These are phyloP conservation scores for Corymbia maculata DNA, from an alignment of 345 rosid genomes.

Conservation along the genomic window DNA sequence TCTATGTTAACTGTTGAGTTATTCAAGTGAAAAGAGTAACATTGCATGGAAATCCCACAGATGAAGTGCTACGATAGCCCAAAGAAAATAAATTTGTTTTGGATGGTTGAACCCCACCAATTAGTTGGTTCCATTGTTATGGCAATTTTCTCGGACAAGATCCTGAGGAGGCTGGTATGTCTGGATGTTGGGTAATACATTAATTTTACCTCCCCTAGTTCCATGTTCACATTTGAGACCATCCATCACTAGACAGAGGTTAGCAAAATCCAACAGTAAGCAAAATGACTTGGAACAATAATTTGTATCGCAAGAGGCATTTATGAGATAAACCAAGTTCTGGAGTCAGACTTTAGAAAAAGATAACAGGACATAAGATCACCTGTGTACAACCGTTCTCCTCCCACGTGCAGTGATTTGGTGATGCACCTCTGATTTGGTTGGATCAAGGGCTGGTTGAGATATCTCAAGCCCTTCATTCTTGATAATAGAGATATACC, in stretches of 20 bases:
- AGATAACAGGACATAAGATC: not conserved
- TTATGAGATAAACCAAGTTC: not conserved
- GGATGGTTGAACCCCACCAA: not conserved
- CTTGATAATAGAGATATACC: slow-evolving; percentile 43
- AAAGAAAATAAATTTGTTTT: not conserved
- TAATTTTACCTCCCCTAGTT: not conserved
- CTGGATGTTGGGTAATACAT: not conserved
- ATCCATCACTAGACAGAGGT: not conserved
- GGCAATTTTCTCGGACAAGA: not conserved
- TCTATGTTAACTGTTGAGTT: not conserved
- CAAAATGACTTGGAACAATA: not conserved
- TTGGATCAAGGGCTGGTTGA: slow-evolving; percentile 54
- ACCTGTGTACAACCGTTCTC: slow-evolving; percentile 58
- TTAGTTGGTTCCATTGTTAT: not conserved
- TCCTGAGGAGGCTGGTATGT: not conserved
- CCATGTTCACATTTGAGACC: not conserved
- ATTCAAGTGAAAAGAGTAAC: not conserved
- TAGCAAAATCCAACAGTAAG: not conserved
- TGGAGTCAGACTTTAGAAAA: not conserved
- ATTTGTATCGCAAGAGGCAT: not conserved
- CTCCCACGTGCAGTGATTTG: slow-evolving; percentile 53
- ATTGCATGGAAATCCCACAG: not conserved
- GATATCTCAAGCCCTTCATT: slow-evolving; percentile 61
- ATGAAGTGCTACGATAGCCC: not conserved
- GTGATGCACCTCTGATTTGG: slow-evolving; percentile 58